Evolutionary conservation across 805 yeast genomes (phyloP), one percentile per base, ranked within the genome.

Genomic region (Jamesozyma spencerorum): DNA sequence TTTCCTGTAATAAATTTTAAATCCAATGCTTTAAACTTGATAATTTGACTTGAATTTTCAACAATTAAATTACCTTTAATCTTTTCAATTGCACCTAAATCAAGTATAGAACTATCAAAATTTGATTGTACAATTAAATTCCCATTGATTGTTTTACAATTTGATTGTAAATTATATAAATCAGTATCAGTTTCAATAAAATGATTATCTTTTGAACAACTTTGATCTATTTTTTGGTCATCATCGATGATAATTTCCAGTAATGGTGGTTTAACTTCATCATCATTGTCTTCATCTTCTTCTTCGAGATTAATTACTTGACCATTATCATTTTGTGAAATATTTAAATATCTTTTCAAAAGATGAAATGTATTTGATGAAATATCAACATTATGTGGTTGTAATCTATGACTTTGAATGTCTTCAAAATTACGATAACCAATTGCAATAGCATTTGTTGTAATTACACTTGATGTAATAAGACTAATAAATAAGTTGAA

Each of bases 51-150:
- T 10, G 79, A 72, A 44, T 77, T 72, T 24, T 58, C 57, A 34
- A 84, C 66, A 3, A 55, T 57, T 7, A 84, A 61, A 49, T 74
- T 71, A 7, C 92, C 94, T 18, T 68, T 63, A 39, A 84, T 69
- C 19, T 32, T 35, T 31, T 30, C 18, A 15, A 50, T 44, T 14
- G 24, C 19, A 13, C 77, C 78, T 19, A 83, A 66, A 42, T 75
- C 72, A 37, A 82, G 51, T 7, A 74, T 55, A 1, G 77, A 69
- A 29, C 72, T 72, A 32, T 65, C 60, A 51, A 60, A 81, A 18
- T 70, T 66, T 5, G 55, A 48, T 34, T 81, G 64, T 6, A 62
- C 47, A 26, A 82, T 56, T 38, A 73, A 66, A 28, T 39, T 29
- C 1, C 90, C 90, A 14, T 62, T 46, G 29, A 83, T 51, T 11